Evolutionary conservation across 768 basidiomycete species (phyloP).

Genomic region (Mycena capillaripes): DNA sequence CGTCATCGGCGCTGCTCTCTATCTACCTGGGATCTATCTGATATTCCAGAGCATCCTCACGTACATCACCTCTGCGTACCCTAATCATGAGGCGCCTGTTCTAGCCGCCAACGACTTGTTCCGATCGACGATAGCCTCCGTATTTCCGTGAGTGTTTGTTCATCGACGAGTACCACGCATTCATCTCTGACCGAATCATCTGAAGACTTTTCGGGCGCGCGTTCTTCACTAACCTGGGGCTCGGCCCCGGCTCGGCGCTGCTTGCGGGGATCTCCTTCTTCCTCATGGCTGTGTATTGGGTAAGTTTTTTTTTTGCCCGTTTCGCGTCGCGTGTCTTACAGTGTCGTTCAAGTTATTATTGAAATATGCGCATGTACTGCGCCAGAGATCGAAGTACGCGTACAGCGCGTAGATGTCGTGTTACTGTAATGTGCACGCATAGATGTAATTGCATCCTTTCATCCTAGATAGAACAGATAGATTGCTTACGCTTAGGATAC

Average conservation of each 20-base stretch:
- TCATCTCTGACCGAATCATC: not conserved
- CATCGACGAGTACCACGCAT: not conserved
- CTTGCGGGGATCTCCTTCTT: slow-evolving; percentile 41
- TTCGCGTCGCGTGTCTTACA: too few relatives aligned
- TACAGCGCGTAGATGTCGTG: too few relatives aligned
- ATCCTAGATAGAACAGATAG: too few relatives aligned
- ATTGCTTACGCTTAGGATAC: too few relatives aligned
- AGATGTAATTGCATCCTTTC: too few relatives aligned
- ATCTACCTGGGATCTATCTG: slow-evolving; percentile 46
- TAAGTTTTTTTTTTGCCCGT: not conserved
- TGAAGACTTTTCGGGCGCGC: slow-evolving; percentile 39
- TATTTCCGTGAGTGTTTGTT: slow-evolving; percentile 33
- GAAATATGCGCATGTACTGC: slow-evolving; percentile 27
- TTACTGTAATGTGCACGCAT: too few relatives aligned
- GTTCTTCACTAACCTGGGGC: slow-evolving; percentile 41
- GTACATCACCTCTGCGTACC: slow-evolving; percentile 48
- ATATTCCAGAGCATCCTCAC: slow-evolving; percentile 45
- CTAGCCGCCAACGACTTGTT: slow-evolving; percentile 51
- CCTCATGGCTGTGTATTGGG: slow-evolving; percentile 41
- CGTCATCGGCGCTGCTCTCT: slow-evolving; percentile 48
- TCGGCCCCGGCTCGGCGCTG: slow-evolving; percentile 42
- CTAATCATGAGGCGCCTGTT: slow-evolving; percentile 45
- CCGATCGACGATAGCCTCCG: slow-evolving; percentile 43
- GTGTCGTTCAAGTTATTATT: not conserved
- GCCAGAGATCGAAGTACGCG: slow-evolving; percentile 35